Conservation (phyloP, 345 rosid species). For the Eucalyptus regnans region DNA sequence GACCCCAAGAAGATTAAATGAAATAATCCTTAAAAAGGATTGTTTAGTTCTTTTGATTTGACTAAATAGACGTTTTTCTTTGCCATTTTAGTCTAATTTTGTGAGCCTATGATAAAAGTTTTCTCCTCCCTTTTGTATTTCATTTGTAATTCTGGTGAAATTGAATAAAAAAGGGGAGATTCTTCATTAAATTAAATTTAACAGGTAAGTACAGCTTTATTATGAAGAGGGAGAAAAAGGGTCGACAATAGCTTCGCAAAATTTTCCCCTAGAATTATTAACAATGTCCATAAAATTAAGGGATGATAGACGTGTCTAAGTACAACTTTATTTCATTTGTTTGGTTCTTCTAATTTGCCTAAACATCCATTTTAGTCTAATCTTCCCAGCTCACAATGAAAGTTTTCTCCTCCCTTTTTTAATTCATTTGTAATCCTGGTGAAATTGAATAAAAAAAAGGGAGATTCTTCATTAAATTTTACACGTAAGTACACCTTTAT, state of each 20-base stretch:
- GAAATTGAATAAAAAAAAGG: too few species aligned
- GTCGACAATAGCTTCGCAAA: neutral
- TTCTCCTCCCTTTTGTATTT: neutral
- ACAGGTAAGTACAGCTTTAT: neutral
- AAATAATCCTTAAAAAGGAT: neutral
- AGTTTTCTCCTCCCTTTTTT: neutral
- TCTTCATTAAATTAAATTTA: too few species aligned
- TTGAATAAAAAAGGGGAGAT: too few species aligned
- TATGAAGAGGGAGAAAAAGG: too few species aligned
- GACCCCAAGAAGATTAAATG: neutral
- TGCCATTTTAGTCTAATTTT: neutral
- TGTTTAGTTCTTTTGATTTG: neutral
- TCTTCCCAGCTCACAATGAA: neutral
- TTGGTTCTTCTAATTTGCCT: neutral
- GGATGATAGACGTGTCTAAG: neutral
- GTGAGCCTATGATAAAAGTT: neutral
- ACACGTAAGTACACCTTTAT: neutral
- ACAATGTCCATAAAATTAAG: neutral
- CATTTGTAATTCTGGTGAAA: too few species aligned
- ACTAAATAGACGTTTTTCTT: neutral
- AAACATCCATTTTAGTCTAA: neutral
- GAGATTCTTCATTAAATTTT: neutral
- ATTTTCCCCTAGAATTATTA: neutral
- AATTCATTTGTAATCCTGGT: neutral
- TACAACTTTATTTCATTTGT: neutral